Evolutionary conservation across 1,284 basidiomycete species (phyloP), one percentile per base, ranked within the genome.

Genomic region (Marasmius oreades): DNA sequence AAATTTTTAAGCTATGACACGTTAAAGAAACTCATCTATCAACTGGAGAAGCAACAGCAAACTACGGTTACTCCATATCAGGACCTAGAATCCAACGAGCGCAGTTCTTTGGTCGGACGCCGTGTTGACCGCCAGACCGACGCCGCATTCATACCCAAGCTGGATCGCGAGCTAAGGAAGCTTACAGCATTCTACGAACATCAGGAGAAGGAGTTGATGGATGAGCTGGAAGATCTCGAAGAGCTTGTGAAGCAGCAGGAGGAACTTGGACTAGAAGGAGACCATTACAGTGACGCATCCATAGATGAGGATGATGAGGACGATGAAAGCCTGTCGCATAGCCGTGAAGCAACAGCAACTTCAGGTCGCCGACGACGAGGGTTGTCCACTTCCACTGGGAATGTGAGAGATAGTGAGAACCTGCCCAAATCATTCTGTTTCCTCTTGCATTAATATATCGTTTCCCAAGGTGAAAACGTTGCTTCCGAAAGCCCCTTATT

Each of bases 141-240:
- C 64, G 68, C 70, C 3, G 63, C 81, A 23, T 97, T 98, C 70
- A 71, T 79, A 11, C 83, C 86, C 0, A 78, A 95, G 0, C 79
- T 98, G 33, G 90, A 97, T 69, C 78, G 82, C 57, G 95, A 99
- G 67, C 77, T 96, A 43, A 75, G 79, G 66, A 98, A 96, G 78
- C 89, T 98, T 22, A 76, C 78, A 31, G 61, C 77, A 0, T 98
- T 98, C 69, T 98, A 98, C 71, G 80, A 82, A 56, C 66, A 74
- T 6, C 92, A 95, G 70, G 86, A 90, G 64, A 81, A 77, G 39
- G 90, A 95, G 57, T 70, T 95, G 0, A 66, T 84, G 12, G 77
- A 79, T 2, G 86, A 90, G 28, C 74, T 91, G 5, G 73, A 76
- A 1, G 76, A 81, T 18, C 69, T 96, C 42, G 85, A 90, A 63